Base-by-base conservation (phyloP, 495 filamentous ascomycete species). In the Tetracladium setigerum region DNA sequence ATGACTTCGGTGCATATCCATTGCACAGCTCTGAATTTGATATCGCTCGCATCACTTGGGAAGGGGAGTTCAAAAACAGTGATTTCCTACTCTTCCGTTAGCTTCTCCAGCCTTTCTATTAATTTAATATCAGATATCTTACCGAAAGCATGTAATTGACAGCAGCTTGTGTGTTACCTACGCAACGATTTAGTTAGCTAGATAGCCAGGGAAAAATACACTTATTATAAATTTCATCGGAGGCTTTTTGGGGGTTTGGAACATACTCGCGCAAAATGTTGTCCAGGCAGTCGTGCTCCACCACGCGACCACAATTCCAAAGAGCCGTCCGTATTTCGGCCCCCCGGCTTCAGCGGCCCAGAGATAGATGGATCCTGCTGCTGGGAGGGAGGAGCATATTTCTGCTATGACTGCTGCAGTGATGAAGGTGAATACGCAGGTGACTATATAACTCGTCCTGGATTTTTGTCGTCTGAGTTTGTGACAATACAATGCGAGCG, bases 201-300 rank as follows among this genome's bases (percentile, higher is more conserved):
- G 22, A 14, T 9, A 27, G 3, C 22, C 22, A 27, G 22, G 7
- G 3, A 27, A 27, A 27, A 3, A 27, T 3, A 27, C 22, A 27
- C n/a, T n/a, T n/a, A n/a, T n/a, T n/a, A n/a, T n/a, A n/a, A n/a
- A n/a, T n/a, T n/a, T n/a, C n/a, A n/a, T n/a, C n/a, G n/a, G n/a
- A n/a, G n/a, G n/a, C n/a, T n/a, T n/a, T n/a, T n/a, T n/a, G n/a
- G n/a, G n/a, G n/a, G n/a, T n/a, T n/a, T n/a, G n/a, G 7, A 13
- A 33, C 37, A 54, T 32, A 62, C 70, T 73, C 6, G 70, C 70
- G 53, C 69, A 72, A 49, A 78, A 78, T 5, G 74, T 78, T 18
- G 74, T 78, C 74, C 74, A 78, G 7, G 74, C 74, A 2, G 74
- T 78, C 9, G 73, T 77, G 61, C 72, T 76, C 74, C 74, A 78